phyloP scores from a whole-genome alignment of 2,329 filamentous ascomycete genomes.

The Mollisia scopiformis region DNA sequence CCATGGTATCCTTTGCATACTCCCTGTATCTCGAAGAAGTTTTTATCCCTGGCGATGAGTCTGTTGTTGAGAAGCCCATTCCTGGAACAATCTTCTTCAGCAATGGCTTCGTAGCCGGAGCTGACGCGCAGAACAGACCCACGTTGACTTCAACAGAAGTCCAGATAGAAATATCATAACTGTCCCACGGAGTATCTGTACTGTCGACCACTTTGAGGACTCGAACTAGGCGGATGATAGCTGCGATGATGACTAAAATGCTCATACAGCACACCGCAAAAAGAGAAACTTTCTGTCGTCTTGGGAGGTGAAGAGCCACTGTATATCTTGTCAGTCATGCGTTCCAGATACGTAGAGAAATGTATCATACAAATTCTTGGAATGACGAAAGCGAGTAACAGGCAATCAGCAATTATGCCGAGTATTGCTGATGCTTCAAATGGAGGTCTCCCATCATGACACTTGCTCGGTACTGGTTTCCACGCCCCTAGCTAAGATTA shows the following conservation, averaged over 20 bases:
- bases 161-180: constrained; percentile 16
- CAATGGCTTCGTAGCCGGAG: constrained; percentile 12
- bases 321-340: background rate
- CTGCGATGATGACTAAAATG: constrained; percentile 14
- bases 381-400: background rate
- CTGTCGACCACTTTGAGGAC: background rate
- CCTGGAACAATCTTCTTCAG: background rate
- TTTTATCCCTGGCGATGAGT: background rate
- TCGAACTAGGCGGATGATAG: constrained; percentile 9
- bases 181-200: constrained; percentile 7
- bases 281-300: constrained; percentile 9
- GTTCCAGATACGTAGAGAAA: background rate
- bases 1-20: background rate
- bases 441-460: background rate
- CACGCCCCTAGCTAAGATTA: background rate
- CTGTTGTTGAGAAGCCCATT: background rate
- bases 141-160: constrained; percentile 14
- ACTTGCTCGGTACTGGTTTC: background rate
- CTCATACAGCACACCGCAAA: constrained; percentile 8
- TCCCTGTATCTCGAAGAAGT: background rate
- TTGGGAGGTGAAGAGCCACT: background rate
- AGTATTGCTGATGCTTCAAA: too few relatives aligned
- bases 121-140: constrained; percentile 18
- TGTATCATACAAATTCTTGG: background rate
- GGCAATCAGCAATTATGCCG: background rate